Evolutionary conservation across 2,329 filamentous ascomycete species (phyloP).

Genomic region (Claviceps sorghi): DNA sequence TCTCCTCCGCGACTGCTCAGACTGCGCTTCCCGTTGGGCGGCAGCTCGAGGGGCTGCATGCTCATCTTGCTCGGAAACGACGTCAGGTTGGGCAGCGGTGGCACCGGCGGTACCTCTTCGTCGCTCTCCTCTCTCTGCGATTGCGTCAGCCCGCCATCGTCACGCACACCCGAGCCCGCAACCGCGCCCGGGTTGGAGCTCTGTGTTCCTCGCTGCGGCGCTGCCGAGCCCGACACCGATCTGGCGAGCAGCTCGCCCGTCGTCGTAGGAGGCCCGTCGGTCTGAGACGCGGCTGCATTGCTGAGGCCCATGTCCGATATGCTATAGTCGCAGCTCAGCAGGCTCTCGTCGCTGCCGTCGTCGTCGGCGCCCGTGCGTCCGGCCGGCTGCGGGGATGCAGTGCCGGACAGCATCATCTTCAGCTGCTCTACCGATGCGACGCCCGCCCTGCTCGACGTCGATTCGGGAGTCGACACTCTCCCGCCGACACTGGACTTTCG

Average conservation of each 20-base stretch:
- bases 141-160: not conserved
- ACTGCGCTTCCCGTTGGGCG: slow-evolving; percentile 13
- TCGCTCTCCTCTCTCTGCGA: slow-evolving; percentile 10
- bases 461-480: slow-evolving; percentile 29
- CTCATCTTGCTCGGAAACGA: slow-evolving; percentile 17
- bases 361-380: slow-evolving; percentile 25
- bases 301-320: slow-evolving; percentile 53
- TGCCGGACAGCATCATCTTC: slow-evolving; percentile 45
- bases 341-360: slow-evolving; percentile 48
- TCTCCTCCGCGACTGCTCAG: slow-evolving; percentile 29
- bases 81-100: slow-evolving; percentile 32
- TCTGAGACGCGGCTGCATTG: slow-evolving; percentile 23
- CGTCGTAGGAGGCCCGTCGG: slow-evolving; percentile 10
- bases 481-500: slow-evolving; percentile 42
- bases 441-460: slow-evolving; percentile 30
- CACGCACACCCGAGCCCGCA: slow-evolving; percentile 20
- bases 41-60: slow-evolving; percentile 5
- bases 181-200: slow-evolving; percentile 30
- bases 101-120: slow-evolving; percentile 38
- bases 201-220: slow-evolving; percentile 22
- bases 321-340: slow-evolving; percentile 55
- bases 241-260: slow-evolving; percentile 17
- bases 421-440: slow-evolving; percentile 50
- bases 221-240: slow-evolving; percentile 21
- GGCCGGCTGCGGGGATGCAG: slow-evolving; percentile 25